Evolutionary conservation across 345 rosid species (phyloP).

Genomic region (Kandelia obovata): DNA sequence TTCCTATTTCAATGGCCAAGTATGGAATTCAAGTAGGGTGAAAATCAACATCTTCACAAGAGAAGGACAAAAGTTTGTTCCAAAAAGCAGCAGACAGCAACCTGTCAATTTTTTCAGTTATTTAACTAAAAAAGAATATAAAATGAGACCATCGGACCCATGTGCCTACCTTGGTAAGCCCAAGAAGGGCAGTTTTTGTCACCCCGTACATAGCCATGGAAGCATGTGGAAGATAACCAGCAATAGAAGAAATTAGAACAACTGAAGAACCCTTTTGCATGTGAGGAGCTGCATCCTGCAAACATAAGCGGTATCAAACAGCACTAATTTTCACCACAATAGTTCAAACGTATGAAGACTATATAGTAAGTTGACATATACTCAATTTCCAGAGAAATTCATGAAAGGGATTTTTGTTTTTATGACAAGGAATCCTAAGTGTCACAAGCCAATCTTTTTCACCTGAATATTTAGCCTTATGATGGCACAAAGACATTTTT

Average conservation of each 20-base stretch:
- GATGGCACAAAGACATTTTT: too few species aligned
- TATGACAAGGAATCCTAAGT: too few species aligned
- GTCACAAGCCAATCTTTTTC: too few species aligned
- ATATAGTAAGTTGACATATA: not conserved
- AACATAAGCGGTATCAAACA: not conserved
- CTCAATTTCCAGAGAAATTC: too few species aligned
- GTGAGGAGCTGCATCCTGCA: slow-evolving; percentile 77
- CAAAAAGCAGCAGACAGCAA: not conserved
- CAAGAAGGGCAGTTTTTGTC: slow-evolving; percentile 89
- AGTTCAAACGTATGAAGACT: not conserved
- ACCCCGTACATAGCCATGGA: slow-evolving; percentile 89
- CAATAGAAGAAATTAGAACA: slow-evolving; percentile 67
- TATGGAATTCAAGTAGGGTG: too few species aligned
- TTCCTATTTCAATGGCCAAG: too few species aligned
- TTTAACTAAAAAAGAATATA: not conserved
- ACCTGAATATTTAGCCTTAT: too few species aligned
- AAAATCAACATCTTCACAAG: too few species aligned
- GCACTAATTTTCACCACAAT: not conserved
- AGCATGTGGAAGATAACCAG: slow-evolving; percentile 58
- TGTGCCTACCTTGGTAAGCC: slow-evolving; percentile 66
- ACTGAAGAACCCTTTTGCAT: slow-evolving; percentile 74
- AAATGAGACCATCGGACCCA: not conserved
- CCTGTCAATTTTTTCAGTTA: not conserved
- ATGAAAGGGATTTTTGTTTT: too few species aligned
- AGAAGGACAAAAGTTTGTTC: not conserved